These are phyloP conservation scores for Penicillium diatomitis DNA, from an alignment of 495 filamentous ascomycete species.

Conservation along the genomic window DNA sequence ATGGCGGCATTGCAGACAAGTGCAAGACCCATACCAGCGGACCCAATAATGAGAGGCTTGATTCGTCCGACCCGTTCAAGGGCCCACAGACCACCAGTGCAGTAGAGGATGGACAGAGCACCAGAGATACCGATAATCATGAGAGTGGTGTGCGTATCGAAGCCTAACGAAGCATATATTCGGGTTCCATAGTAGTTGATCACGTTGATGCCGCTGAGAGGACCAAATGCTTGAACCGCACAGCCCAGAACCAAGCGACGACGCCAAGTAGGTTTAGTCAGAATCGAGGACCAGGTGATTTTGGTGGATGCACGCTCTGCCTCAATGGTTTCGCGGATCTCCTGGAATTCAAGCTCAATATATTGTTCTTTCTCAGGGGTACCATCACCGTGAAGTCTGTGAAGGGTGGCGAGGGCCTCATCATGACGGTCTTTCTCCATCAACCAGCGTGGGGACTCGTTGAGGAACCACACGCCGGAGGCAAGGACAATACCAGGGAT, in stretches of 20 bases:
- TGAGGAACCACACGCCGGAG: constrained; percentile 45
- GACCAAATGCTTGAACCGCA: constrained; percentile 44
- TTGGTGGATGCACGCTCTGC: constrained; percentile 8
- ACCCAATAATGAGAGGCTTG: constrained; percentile 35
- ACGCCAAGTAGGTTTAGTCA: constrained; percentile 39
- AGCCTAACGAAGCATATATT: constrained; percentile 44
- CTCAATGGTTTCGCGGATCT: constrained; percentile 18
- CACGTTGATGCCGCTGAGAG: constrained; percentile 45
- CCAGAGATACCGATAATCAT: constrained; percentile 43
- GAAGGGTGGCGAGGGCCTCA: constrained; percentile 34
- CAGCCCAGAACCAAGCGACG: constrained; percentile 42
- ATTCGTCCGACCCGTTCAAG: constrained; percentile 37
- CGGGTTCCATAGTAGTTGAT: constrained; percentile 48
- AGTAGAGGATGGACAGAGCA: constrained; percentile 29
- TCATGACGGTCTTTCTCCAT: constrained; percentile 58
- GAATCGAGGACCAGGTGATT: constrained; percentile 32
- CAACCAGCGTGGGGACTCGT: constrained; percentile 49
- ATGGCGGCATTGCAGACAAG: constrained; percentile 35
- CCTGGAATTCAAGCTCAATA: constrained; percentile 20
- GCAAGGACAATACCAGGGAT: constrained; percentile 37
- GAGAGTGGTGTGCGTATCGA: constrained; percentile 34
- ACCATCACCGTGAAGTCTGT: constrained; percentile 6
- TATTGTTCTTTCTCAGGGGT: constrained; percentile 7
- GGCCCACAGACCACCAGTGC: constrained; percentile 23
- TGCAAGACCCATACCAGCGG: constrained; percentile 32